Base-by-base conservation (phyloP, 169 alveolate genomes). In the Cryptosporidium xiaoi region DNA sequence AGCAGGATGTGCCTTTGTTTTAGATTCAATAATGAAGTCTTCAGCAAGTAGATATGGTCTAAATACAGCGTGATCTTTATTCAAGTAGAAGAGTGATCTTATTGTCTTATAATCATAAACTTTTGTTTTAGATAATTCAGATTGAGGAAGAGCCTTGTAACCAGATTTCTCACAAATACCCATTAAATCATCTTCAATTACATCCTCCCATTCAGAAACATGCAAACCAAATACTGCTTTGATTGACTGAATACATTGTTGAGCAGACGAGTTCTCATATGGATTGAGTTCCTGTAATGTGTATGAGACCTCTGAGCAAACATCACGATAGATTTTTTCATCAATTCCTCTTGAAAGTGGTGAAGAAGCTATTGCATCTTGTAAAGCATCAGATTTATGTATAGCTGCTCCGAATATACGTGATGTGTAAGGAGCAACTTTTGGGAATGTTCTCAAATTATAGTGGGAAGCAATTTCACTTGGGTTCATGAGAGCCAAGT, bases 191-290 rank as follows among this genome's bases (percentile, higher is more conserved):
- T 20, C 40, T 16, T 77, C 77, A 31, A 10, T 56, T n/a, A 77
- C 87, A 1, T 24, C 50, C 24, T 77, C 87, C 87, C 87, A 77
- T n/a, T 56, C 48, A 10, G 50, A 53, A 46, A 60, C 56, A 33
- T 77, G 87, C 16, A 77, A 71, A 16, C 87, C 87, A 50, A 77
- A 62, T 13, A 77, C 87, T 5, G 87, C 87, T 66, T 50, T 56
- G 29, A 77, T 48, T 24, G 87, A 58, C 51, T 77, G 77, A 15
- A 44, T 60, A 29, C 87, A 77, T 15, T 77, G 87, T 34, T 77
- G 77, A 40, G 87, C 87, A 18, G 87, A 60, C 13, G 87, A 56
- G 16, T 34, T 58, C 20, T 77, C 87, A 44, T 58, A 77, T 58
- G 87, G 87, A 62, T 62, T 77, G 64, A 77, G 69, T 40, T 77